Evolutionary conservation across 495 filamentous ascomycete genomes (phyloP), one percentile per base, ranked within the genome.

Genomic region (Aspergillus haitiensis): DNA sequence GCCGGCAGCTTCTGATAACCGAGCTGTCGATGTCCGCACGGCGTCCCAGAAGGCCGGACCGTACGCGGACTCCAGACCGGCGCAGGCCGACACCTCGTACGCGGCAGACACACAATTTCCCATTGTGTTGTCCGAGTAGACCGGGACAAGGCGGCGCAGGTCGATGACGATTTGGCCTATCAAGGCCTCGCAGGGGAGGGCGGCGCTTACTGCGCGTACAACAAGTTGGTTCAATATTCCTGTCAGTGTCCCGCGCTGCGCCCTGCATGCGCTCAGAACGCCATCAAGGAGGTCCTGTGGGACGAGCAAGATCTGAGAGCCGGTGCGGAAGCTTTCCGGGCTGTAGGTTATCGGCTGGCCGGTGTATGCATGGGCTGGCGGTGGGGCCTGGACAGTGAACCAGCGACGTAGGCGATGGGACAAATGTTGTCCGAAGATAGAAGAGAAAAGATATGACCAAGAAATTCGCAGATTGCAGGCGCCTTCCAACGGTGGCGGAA

Each of bases 191-290:
- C 18, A 18, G 1, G 56, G 47, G 6, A 67, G 15, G 10, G 36
- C 31, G 4, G 50, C 35, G 37, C 59, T 62, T 11, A 67, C 36
- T 8, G 52, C 55, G 33, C 50, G 59, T 9, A 62, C 56, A 18
- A 67, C 47, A 1, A 65, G 12, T n/a, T 62, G 65, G 45, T 67
- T 61, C 0, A 67, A 21, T 2, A 62, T 32, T 3, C 58, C 65
- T 0, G 65, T 67, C 1, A 67, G 21, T 39, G 59, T 64, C 13
- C 47, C 55, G 2, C 51, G 34, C 4, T 58, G 55, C 10, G 27
- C 48, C 34, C 62, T 48, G 46, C 59, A 64, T 10, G 44, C 37
- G 37, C 4, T 21, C 33, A 67, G 21, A 1, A 62, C 56, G 8
- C 35, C 44, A 31, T 52, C 18, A 0, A 67, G 15, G 3, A 56